A percentile compares a stretch with the other conserved stretches of the same genome.
Evolutionary conservation across 768 basidiomycete genomes (phyloP).

Genomic region (Pleurotus cornucopiae): DNA sequence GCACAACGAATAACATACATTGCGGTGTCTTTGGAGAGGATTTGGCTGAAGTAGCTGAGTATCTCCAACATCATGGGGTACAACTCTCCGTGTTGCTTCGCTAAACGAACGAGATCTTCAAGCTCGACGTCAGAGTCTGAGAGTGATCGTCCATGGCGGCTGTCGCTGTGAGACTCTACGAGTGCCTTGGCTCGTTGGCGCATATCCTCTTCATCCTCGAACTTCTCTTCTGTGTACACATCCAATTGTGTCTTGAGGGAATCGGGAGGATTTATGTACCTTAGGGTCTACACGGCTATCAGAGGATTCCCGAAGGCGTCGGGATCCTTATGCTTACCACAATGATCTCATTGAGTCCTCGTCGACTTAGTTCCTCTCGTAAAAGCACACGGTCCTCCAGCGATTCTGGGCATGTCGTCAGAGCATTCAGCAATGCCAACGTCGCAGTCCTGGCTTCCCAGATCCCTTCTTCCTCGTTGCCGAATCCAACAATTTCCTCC

Average conservation of each 20-base stretch:
- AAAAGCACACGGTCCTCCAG: slow-evolving; percentile 77
- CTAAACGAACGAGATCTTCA: slow-evolving; percentile 56
- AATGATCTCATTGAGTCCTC: slow-evolving; percentile 81
- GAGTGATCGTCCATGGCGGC: slow-evolving; percentile 23
- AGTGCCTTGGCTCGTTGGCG: slow-evolving; percentile 52
- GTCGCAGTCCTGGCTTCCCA: slow-evolving; percentile 81
- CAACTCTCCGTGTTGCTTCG: slow-evolving; percentile 58
- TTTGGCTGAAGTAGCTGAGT: slow-evolving; percentile 47
- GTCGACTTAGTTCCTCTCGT: slow-evolving; percentile 76
- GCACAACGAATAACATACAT: slow-evolving; percentile 40
- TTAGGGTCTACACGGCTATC: slow-evolving; percentile 49
- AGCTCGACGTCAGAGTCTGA: slow-evolving; percentile 54
- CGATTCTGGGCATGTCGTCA: slow-evolving; percentile 70
- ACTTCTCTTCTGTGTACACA: slow-evolving; percentile 83
- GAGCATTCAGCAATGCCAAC: slow-evolving; percentile 76
- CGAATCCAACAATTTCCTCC: slow-evolving; percentile 27
- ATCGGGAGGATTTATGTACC: slow-evolving; percentile 77
- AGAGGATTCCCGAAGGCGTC: background rate
- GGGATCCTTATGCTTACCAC: slow-evolving; percentile 51
- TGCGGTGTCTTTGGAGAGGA: slow-evolving; percentile 58
- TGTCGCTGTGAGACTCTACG: slow-evolving; percentile 19
- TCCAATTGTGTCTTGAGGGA: slow-evolving; percentile 72
- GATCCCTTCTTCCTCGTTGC: slow-evolving; percentile 57
- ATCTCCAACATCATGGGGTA: slow-evolving; percentile 61
- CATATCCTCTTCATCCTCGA: slow-evolving; percentile 85